Percentiles rank a stretch among this genome's conserved stretches.
Evolutionary conservation across 2,329 filamentous ascomycete species (phyloP).

Genomic region (Talaromyces verruculosus): DNA sequence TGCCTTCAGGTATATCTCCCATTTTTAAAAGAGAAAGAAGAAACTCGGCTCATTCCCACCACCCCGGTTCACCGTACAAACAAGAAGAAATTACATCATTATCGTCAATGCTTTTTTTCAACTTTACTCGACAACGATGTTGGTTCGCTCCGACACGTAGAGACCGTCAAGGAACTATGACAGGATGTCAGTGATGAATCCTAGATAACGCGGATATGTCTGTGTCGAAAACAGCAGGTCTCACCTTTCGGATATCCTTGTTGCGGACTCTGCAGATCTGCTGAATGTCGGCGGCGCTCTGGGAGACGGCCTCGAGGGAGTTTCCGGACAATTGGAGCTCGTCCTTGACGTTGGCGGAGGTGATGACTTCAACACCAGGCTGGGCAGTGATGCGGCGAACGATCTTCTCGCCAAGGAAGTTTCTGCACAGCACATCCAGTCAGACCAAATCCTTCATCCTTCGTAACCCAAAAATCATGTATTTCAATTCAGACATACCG

Average conservation of each 20-base stretch:
- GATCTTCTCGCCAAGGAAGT: conserved; percentile 99
- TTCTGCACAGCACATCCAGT: conserved; percentile 53
- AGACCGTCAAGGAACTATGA: conserved; percentile 96
- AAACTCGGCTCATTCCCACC: conserved; percentile 1
- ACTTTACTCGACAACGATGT: conserved; percentile 69
- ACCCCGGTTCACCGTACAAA: conserved; percentile 19
- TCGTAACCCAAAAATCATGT: not conserved
- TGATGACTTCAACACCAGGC: conserved; percentile 83
- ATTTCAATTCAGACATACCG: conserved; percentile 59
- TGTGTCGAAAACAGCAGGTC: conserved; percentile 24
- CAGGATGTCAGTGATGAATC: conserved; percentile 22
- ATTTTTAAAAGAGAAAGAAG: conserved; percentile 14
- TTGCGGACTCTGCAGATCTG: conserved; percentile 99
- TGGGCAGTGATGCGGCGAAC: conserved; percentile 89
- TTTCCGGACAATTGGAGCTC: conserved; percentile 92
- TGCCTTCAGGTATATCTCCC: conserved; percentile 22
- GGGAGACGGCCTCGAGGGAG: conserved; percentile 95
- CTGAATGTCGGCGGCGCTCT: conserved; percentile 98
- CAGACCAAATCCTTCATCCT: conserved; percentile 7
- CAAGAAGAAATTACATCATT: conserved; percentile 29
- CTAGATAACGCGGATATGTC: not conserved
- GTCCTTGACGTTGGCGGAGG: conserved; percentile 93
- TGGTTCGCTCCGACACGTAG: conserved; percentile 98
- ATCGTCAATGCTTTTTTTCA: conserved; percentile 22
- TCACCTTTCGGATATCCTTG: conserved; percentile 99